These are phyloP conservation scores for Lipomyces spencermartinsiae DNA, from an alignment of 805 yeast genomes.

Conservation along the genomic window DNA sequence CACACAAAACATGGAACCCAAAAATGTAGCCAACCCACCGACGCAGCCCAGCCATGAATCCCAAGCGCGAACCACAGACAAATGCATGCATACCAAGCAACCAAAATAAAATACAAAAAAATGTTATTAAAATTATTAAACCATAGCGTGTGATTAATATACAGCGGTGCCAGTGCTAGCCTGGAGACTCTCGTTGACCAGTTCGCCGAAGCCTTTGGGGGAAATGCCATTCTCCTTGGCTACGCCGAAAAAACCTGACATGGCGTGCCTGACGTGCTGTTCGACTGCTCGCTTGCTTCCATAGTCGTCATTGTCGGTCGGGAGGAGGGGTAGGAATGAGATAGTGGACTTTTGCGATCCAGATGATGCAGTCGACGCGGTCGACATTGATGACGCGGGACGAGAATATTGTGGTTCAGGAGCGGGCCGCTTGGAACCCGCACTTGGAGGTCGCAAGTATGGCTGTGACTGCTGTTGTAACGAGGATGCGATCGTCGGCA, in stretches of 20 bases:
- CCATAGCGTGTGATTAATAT: not conserved
- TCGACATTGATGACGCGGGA: not conserved
- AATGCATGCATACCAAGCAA: not conserved
- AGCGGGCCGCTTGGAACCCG: not conserved
- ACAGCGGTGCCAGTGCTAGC: not conserved
- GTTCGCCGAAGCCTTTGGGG: not conserved
- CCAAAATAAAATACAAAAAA: not conserved
- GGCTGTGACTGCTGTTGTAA: not conserved
- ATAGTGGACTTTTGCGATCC: not conserved
- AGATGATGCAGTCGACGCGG: not conserved
- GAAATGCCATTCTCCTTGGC: not conserved
- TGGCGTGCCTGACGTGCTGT: not conserved
- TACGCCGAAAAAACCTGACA: not conserved
- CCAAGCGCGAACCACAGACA: not conserved
- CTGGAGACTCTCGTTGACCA: not conserved
- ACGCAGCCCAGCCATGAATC: not conserved
- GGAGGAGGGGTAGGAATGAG: constrained; percentile 17
- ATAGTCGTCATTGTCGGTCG: not conserved
- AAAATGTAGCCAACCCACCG: not conserved
- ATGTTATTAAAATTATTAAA: not conserved
- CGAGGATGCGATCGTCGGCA: not conserved
- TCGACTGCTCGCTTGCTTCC: not conserved
- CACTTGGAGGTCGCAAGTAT: not conserved
- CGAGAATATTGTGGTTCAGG: not conserved
- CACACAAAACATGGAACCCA: not conserved